phyloP scores from a whole-genome alignment of 2,329 filamentous ascomycete genomes.

The Macroventuria anomochaeta region DNA sequence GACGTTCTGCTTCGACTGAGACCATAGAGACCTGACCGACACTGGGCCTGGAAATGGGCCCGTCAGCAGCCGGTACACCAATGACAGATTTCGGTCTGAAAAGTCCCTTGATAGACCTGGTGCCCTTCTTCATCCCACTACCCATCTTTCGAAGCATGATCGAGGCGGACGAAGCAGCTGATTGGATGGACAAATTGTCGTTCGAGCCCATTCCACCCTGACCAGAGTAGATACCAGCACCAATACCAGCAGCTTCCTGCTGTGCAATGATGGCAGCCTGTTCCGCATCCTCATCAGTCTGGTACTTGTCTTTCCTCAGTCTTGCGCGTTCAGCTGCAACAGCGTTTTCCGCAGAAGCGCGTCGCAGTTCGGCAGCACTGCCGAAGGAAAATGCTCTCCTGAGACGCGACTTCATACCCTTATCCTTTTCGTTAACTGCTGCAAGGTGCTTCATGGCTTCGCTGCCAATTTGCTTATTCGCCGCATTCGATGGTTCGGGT shows the following conservation, averaged over 20 bases:
- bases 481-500: constrained; percentile 38
- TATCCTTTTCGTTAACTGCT: constrained; percentile 84
- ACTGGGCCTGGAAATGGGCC: constrained; percentile 68
- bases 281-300: constrained; percentile 79
- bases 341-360: constrained; percentile 71
- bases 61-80: constrained; percentile 76
- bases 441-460: constrained; percentile 84
- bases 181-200: constrained; percentile 91
- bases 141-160: constrained; percentile 99
- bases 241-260: constrained; percentile 90
- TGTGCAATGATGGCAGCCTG: constrained; percentile 89
- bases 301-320: constrained; percentile 56
- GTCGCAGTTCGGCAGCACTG: constrained; percentile 87
- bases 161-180: constrained; percentile 86
- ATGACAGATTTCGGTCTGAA: constrained; percentile 94
- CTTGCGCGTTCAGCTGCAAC: constrained; percentile 59
- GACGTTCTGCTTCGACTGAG: constrained; percentile 90
- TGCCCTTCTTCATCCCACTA: constrained; percentile 94
- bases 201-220: constrained; percentile 90
- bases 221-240: constrained; percentile 90
- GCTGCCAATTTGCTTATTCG: constrained; percentile 53
- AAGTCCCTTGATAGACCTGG: constrained; percentile 86
- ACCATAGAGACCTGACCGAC: constrained; percentile 93
- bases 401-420: constrained; percentile 85
- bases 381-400: constrained; percentile 95